These are phyloP conservation scores for Yamadazyma dendronema DNA, from an alignment of 1,139 yeast species.

Conservation along the genomic window DNA sequence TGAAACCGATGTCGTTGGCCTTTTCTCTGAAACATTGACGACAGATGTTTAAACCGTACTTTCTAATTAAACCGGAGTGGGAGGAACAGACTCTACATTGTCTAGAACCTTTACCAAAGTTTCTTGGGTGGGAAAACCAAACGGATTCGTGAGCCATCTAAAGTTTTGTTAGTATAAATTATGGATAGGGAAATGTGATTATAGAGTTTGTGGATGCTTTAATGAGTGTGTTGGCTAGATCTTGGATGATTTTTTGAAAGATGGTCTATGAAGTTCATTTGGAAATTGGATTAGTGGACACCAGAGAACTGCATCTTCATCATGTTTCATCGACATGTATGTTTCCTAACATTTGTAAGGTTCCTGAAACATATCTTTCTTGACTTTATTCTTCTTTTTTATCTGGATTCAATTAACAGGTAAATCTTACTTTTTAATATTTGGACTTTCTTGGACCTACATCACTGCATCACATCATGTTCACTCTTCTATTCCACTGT, in stretches of 20 bases:
- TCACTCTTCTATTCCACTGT: neutral
- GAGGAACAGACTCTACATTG: slow-evolving; percentile 99
- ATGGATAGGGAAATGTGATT: neutral
- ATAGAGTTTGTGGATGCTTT: neutral
- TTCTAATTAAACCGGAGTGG: slow-evolving; percentile 99
- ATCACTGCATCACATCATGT: too few species aligned
- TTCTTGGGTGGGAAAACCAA: slow-evolving; percentile 99
- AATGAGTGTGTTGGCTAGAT: too few species aligned
- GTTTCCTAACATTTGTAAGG: too few species aligned
- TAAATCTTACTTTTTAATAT: too few species aligned
- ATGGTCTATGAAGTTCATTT: too few species aligned
- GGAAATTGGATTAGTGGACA: too few species aligned
- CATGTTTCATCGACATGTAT: too few species aligned
- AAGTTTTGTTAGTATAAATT: slow-evolving; percentile 26
- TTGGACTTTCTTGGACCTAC: too few species aligned
- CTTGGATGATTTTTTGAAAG: neutral
- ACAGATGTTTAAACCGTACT: slow-evolving; percentile 99
- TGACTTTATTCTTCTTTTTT: too few species aligned
- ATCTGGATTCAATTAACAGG: too few species aligned
- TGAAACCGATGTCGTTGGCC: slow-evolving; percentile 98
- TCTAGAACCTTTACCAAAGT: slow-evolving; percentile 99
- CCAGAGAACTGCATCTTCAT: too few species aligned
- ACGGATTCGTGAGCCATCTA: slow-evolving; percentile 99
- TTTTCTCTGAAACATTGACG: slow-evolving; percentile 99
- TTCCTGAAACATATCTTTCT: too few species aligned